phyloP scores from a whole-genome alignment of 2,329 filamentous ascomycete genomes.

The Paracorniculantispora psalliotae region DNA sequence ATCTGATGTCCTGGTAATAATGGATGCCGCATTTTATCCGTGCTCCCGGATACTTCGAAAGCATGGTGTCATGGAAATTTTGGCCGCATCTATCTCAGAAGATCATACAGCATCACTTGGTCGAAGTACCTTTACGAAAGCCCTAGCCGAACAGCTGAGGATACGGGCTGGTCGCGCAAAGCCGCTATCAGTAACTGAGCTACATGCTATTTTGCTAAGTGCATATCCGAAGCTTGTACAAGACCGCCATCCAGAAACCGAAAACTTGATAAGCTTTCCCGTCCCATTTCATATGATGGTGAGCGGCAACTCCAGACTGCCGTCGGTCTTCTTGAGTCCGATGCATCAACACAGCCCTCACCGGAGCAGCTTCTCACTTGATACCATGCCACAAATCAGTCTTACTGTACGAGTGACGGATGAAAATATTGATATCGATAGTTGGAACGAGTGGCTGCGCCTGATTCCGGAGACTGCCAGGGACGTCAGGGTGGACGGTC shows the following conservation, averaged over 20 bases:
- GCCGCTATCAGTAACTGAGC: conserved; percentile 46
- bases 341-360: conserved; percentile 38
- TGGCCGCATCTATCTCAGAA: conserved; percentile 51
- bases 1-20: conserved; percentile 52
- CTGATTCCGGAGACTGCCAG: conserved; percentile 53
- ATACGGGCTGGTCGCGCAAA: conserved; percentile 40
- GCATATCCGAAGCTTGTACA: conserved; percentile 48
- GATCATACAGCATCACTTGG: conserved; percentile 44
- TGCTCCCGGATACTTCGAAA: conserved; percentile 48
- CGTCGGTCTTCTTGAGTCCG: conserved; percentile 52
- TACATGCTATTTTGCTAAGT: conserved; percentile 50
- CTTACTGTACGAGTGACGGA: conserved; percentile 48
- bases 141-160: conserved; percentile 45
- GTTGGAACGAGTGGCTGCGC: conserved; percentile 54
- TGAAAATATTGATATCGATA: conserved; percentile 46
- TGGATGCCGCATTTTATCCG: conserved; percentile 56
- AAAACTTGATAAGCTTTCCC: conserved; percentile 44
- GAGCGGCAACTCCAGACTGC: conserved; percentile 47
- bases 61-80: conserved; percentile 50
- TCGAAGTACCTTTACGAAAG: conserved; percentile 48
- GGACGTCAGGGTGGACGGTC: conserved; percentile 51
- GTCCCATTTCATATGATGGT: conserved; percentile 53
- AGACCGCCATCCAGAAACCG: conserved; percentile 44
- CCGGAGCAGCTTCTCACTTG: conserved; percentile 34
- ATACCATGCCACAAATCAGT: conserved; percentile 44